Percentiles rank a stretch among this genome's conserved stretches.
phyloP scores from a whole-genome alignment of 2,329 filamentous ascomycete genomes.

The Cladosporium halotolerans region DNA sequence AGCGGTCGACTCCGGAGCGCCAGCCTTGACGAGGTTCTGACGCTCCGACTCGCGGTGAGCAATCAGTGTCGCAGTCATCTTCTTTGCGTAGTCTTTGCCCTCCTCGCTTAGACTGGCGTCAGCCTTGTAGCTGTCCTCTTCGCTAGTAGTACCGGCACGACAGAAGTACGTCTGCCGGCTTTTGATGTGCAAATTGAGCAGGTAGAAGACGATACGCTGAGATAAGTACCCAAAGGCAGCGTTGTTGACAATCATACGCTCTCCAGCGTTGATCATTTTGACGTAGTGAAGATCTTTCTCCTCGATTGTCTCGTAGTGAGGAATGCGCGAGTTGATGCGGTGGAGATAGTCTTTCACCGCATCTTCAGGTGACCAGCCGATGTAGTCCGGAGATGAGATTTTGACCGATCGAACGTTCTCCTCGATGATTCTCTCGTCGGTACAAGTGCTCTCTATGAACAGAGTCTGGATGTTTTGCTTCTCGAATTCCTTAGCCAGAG shows the following conservation, averaged over 20 bases:
- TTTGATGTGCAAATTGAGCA: slow-evolving; percentile 97
- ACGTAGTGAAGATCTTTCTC: slow-evolving; percentile 93
- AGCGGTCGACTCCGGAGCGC: slow-evolving; percentile 57
- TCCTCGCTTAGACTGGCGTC: slow-evolving; percentile 78
- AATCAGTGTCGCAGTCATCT: slow-evolving; percentile 78
- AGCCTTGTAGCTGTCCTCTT: slow-evolving; percentile 85
- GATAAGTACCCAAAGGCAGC: slow-evolving; percentile 94
- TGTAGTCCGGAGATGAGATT: slow-evolving; percentile 95
- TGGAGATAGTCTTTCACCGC: slow-evolving; percentile 86
- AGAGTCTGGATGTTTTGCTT: slow-evolving; percentile 94
- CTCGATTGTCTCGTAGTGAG: slow-evolving; percentile 93
- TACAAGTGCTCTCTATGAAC: slow-evolving; percentile 93
- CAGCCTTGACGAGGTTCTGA: slow-evolving; percentile 59
- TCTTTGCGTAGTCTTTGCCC: slow-evolving; percentile 72
- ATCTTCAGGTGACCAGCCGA: slow-evolving; percentile 85
- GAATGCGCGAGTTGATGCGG: slow-evolving; percentile 86
- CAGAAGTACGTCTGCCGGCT: slow-evolving; percentile 89
- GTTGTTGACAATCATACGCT: slow-evolving; percentile 92
- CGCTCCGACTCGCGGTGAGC: slow-evolving; percentile 79
- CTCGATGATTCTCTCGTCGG: slow-evolving; percentile 86
- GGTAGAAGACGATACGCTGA: slow-evolving; percentile 95
- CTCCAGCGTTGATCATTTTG: slow-evolving; percentile 98
- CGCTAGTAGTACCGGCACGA: slow-evolving; percentile 75
- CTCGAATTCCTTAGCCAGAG: slow-evolving; percentile 91
- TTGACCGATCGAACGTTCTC: slow-evolving; percentile 97